Percentiles rank a stretch among this genome's conserved stretches.
Conservation (phyloP, 139 green algal genomes). For the Penium margaritaceum region DNA sequence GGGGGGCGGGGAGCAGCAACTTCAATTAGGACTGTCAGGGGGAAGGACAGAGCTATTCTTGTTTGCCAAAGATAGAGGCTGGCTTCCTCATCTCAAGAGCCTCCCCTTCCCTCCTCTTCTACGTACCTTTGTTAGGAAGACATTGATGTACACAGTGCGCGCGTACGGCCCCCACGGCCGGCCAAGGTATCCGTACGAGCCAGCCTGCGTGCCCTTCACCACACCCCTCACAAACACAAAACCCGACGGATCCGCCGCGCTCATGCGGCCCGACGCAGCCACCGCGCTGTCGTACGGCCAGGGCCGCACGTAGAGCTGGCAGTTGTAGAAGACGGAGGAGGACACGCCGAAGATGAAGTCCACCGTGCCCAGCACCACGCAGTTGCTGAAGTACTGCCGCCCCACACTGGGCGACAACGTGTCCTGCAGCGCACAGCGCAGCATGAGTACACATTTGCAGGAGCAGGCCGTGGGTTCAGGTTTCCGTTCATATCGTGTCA, state of each 20-base stretch:
- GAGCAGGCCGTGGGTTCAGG: too few relatives aligned
- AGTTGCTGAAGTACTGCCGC: slow-evolving; percentile 27
- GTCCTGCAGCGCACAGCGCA: too few relatives aligned
- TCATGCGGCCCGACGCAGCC: slow-evolving; percentile 9
- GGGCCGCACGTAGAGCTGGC: not conserved
- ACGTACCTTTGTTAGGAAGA: not conserved
- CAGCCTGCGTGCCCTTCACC: slow-evolving; percentile 7
- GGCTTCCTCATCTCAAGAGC: too few relatives aligned
- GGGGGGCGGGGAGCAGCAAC: too few relatives aligned
- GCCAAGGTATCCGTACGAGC: slow-evolving; percentile 1
- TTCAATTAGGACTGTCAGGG: too few relatives aligned
- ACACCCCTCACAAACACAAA: slow-evolving; percentile 18
- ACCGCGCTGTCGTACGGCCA: slow-evolving; percentile 8
- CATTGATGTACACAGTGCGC: slow-evolving; percentile 1
- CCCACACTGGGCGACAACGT: slow-evolving; percentile 1
- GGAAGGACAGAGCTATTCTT: too few relatives aligned
- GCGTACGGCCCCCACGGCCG: slow-evolving; percentile 14
- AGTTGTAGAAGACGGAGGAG: slow-evolving; percentile 8
- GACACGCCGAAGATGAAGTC: slow-evolving; percentile 26
- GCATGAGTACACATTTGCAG: too few relatives aligned
- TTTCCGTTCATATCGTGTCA: too few relatives aligned
- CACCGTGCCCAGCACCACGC: slow-evolving; percentile 7
- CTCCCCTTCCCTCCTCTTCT: too few relatives aligned
- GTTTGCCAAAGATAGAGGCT: too few relatives aligned
- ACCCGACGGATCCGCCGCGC: not conserved